Base-by-base conservation (phyloP, 163 green algal genomes). In the Prototheca wickerhamii region DNA sequence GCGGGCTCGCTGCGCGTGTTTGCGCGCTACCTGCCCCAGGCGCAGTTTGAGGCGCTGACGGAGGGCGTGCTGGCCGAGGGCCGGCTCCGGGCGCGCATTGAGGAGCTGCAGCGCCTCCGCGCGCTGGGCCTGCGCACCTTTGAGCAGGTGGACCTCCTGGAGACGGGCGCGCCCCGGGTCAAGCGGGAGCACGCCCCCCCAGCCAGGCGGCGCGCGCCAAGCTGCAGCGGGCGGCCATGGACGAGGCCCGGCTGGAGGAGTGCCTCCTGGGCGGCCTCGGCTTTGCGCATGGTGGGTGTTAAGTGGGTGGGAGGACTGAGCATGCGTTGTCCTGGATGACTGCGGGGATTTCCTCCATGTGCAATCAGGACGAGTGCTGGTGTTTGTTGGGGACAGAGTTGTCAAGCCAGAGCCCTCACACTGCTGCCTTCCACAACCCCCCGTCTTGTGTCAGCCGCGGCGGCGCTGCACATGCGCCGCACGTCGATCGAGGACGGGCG, bases 1-100 rank as follows among this genome's bases (percentile, higher is more conserved):
- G 69, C 88, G 46, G 80, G 76, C 8, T 63, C 70, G 49, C 70
- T 95, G 68, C 75, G 89, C 2, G 88, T 93, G 26, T 90, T 98
- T 73, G 85, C 86, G 17, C 70, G 87, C 15, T 86, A 85, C 62
- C 63, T 84, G 50, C 65, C 70, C 2, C 76, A 76, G 12, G 75
- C 72, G 6, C 82, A 87, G 64, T 86, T 90, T 57, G 87, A 97
- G 56, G 79, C 80, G 43, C 61, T 97, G 37, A 73, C 89, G 35
- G 84, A 94, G 50, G 91, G 92, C 29, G 18, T 60, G 4, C 64
- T 98, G 51, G 51, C 56, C 31, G 76, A 85, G 68, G 60, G 60
- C 8, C 61, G 69, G 29, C 32, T 90, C 21, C 60, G 82, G 23
- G 69, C 72, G 4, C 65, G 78, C 26, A 71, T 85, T 30, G 56